These are phyloP conservation scores for Mortierella sp. DNA, from an alignment of 371 early-diverging fungal genomes.

Conservation along the genomic window DNA sequence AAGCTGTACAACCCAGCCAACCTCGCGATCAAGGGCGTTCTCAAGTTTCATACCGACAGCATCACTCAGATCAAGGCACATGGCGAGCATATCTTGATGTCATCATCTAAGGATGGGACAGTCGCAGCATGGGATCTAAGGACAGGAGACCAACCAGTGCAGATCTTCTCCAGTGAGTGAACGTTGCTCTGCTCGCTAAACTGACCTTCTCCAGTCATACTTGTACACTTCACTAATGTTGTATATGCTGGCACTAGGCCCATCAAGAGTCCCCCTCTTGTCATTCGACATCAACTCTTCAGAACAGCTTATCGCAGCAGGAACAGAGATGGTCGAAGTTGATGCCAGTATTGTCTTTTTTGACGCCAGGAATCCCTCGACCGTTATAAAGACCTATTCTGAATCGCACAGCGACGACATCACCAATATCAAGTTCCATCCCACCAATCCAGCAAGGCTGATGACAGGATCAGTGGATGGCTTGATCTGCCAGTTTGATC, in stretches of 20 bases:
- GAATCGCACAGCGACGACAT: constrained; percentile 94
- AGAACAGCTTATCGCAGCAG: constrained; percentile 75
- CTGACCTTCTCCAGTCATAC: no score
- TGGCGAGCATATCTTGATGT: constrained; percentile 68
- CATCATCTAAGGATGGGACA: constrained; percentile 70
- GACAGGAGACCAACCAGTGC: constrained; percentile 58
- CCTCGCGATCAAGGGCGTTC: constrained; percentile 55
- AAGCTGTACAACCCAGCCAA: constrained; percentile 72
- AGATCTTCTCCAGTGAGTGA: constrained; percentile 68
- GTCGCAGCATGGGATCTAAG: constrained; percentile 82
- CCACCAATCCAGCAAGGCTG: constrained; percentile 64
- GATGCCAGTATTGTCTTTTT: constrained; percentile 82
- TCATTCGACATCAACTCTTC: constrained; percentile 77
- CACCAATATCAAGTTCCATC: constrained; percentile 89
- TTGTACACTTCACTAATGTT: not conserved
- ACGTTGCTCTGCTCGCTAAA: no score
- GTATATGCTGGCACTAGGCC: constrained; percentile 24
- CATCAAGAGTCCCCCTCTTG: constrained; percentile 63
- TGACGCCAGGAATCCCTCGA: constrained; percentile 53
- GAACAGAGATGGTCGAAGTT: constrained; percentile 72
- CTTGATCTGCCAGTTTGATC: constrained; percentile 78
- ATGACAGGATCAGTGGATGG: constrained; percentile 84
- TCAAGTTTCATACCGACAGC: constrained; percentile 63
- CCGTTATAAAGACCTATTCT: constrained; percentile 65
- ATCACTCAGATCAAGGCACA: constrained; percentile 72